A percentile compares a stretch with the other conserved stretches of the same genome.
These are phyloP conservation scores for Chytridium lagenaria DNA, from an alignment of 371 early-diverging fungal species.

Conservation along the genomic window DNA sequence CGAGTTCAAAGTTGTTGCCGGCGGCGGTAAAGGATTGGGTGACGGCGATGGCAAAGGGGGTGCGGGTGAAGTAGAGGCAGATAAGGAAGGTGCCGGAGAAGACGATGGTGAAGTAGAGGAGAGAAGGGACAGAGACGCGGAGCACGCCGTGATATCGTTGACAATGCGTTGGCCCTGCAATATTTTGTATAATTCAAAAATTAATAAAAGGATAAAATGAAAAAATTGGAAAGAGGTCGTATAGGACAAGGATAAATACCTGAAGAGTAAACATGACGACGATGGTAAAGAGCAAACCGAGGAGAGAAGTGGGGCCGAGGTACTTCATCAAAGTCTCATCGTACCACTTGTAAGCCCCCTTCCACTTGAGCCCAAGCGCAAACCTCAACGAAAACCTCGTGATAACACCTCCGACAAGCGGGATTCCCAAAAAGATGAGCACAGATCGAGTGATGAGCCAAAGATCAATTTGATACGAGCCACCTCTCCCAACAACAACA, in stretches of 20 bases:
- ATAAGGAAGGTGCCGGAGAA: conserved; percentile 61
- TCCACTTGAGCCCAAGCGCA: conserved; percentile 18
- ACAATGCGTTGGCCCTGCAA: conserved; percentile 66
- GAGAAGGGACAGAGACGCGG: conserved; percentile 71
- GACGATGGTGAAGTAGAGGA: conserved; percentile 69
- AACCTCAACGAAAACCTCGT: conserved; percentile 59
- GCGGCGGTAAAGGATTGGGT: conserved; percentile 68
- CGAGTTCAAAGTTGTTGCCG: conserved; percentile 79
- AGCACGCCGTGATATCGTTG: conserved; percentile 65
- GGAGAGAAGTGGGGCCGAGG: conserved; percentile 62
- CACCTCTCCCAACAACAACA: conserved; percentile 56
- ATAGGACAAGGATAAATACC: no score
- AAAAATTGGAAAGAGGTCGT: conserved; percentile 4
- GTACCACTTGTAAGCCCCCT: conserved; percentile 55
- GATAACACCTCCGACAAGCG: conserved; percentile 64
- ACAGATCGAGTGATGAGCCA: conserved; percentile 59
- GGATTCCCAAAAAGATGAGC: conserved; percentile 74
- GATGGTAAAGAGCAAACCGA: conserved; percentile 73
- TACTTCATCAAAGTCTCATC: conserved; percentile 60
- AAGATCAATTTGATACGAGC: background rate
- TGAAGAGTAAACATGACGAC: conserved; percentile 79
- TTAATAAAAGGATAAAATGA: background rate
- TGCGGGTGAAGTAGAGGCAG: conserved; percentile 31
- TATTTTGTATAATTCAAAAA: background rate
- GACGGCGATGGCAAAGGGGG: conserved; percentile 5